Percentiles rank a stretch among this genome's conserved stretches.
phyloP scores from a whole-genome alignment of 2,329 filamentous ascomycete species.

The Arthroderma uncinatum region DNA sequence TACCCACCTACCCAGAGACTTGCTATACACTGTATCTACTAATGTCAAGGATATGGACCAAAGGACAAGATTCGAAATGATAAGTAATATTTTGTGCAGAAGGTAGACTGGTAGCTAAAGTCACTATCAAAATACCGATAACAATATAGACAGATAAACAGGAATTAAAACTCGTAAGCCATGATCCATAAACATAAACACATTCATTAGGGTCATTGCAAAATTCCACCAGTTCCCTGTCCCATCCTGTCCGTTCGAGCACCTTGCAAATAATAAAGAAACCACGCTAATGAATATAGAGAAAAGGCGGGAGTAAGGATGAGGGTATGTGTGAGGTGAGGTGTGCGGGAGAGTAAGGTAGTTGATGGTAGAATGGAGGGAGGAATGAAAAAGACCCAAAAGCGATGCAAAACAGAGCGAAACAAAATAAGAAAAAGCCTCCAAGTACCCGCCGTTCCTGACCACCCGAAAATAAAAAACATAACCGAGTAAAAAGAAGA shows the following conservation, averaged over 20 bases:
- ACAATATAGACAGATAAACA: slow-evolving; percentile 4
- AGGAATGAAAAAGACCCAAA: slow-evolving; percentile 16
- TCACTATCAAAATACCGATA: neutral
- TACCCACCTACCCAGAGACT: neutral
- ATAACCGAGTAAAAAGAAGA: slow-evolving; percentile 20
- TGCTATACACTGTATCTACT: neutral
- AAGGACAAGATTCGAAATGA: neutral
- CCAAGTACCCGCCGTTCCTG: neutral
- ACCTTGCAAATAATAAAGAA: slow-evolving; percentile 5
- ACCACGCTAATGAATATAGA: slow-evolving; percentile 6
- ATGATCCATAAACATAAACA: slow-evolving; percentile 5
- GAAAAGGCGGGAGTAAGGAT: slow-evolving; percentile 14
- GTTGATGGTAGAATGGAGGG: neutral
- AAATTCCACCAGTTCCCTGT: slow-evolving; percentile 4
- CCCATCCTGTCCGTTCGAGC: slow-evolving; percentile 4
- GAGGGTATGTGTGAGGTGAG: slow-evolving; percentile 5
- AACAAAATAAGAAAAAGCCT: neutral
- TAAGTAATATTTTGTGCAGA: neutral
- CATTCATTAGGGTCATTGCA: slow-evolving; percentile 7
- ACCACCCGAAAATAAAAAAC: slow-evolving; percentile 12
- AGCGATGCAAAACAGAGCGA: slow-evolving; percentile 15
- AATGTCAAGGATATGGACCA: neutral
- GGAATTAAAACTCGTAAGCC: slow-evolving; percentile 4
- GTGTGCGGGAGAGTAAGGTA: neutral
- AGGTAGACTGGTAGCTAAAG: neutral